Evolutionary conservation across 352 stramenopile genomes (phyloP).

Genomic region (Plasmopara viticola): DNA sequence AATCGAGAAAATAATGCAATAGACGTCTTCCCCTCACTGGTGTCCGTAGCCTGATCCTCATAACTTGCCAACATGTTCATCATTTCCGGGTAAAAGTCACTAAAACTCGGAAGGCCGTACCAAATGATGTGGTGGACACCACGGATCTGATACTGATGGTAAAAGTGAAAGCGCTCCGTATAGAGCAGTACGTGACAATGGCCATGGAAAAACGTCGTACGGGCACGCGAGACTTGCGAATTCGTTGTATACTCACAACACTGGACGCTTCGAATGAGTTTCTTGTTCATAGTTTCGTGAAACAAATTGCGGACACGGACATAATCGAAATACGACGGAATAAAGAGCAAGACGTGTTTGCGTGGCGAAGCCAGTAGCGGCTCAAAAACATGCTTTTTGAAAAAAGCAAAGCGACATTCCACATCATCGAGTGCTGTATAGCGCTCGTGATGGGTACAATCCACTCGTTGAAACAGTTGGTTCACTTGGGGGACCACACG

Average conservation of each 20-base stretch:
- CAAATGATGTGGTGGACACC: conserved; percentile 73
- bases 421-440: conserved; percentile 40
- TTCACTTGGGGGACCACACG: conserved; percentile 64
- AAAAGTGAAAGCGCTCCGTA: conserved; percentile 83
- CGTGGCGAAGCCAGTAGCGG: conserved; percentile 58
- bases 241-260: conserved; percentile 75
- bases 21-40: conserved; percentile 36
- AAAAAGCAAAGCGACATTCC: conserved; percentile 69
- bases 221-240: conserved; percentile 57
- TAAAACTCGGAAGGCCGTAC: conserved; percentile 60
- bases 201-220: conserved; percentile 72
- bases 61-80: conserved; percentile 62
- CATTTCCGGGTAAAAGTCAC: conserved; percentile 72
- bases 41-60: conserved; percentile 20
- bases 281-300: conserved; percentile 62
- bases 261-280: conserved; percentile 59
- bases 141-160: conserved; percentile 79
- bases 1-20: conserved; percentile 59
- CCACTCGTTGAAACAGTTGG: conserved; percentile 79
- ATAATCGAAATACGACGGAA: conserved; percentile 83
- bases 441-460: conserved; percentile 21
- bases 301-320: conserved; percentile 84
- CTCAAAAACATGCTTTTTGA: conserved; percentile 71
- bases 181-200: conserved; percentile 74
- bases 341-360: conserved; percentile 73